A percentile compares a stretch with the other conserved stretches of the same genome.
Evolutionary conservation across 768 basidiomycete species (phyloP).

Genomic region (Termitomyces titanicus): DNA sequence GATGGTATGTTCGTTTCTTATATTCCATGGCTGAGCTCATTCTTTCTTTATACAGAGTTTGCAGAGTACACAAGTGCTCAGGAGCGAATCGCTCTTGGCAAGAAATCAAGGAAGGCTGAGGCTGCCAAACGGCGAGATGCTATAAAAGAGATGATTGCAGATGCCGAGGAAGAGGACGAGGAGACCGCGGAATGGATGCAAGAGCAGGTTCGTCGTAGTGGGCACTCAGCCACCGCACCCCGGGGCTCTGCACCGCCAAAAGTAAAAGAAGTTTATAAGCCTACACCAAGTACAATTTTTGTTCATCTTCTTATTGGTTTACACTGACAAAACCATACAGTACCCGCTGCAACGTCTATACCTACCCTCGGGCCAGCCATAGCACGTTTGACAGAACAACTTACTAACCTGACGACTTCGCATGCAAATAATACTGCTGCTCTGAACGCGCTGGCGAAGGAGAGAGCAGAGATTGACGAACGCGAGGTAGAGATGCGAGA

Average conservation of each 20-base stretch:
- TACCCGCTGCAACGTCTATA: constrained; percentile 60
- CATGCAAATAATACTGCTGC: constrained; percentile 60
- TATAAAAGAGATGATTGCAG: constrained; percentile 79
- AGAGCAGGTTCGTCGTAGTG: constrained; percentile 77
- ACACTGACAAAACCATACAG: constrained; percentile 33
- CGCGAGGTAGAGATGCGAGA: constrained; percentile 73
- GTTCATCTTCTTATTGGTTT: not conserved
- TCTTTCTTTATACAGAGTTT: constrained; percentile 49
- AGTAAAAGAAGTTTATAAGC: constrained; percentile 59
- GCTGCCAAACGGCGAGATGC: constrained; percentile 60
- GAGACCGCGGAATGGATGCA: constrained; percentile 84
- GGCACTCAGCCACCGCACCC: constrained; percentile 41
- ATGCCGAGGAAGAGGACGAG: constrained; percentile 81
- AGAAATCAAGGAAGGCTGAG: constrained; percentile 73
- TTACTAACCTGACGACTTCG: constrained; percentile 61
- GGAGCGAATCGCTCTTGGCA: constrained; percentile 82
- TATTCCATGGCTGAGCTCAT: not conserved
- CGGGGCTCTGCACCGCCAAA: constrained; percentile 27
- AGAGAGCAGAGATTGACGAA: constrained; percentile 58
- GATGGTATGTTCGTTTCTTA: constrained; percentile 55
- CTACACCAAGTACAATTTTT: constrained; percentile 58
- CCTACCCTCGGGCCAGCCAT: constrained; percentile 64
- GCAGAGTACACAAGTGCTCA: constrained; percentile 87
- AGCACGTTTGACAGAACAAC: constrained; percentile 53
- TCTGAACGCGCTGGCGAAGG: constrained; percentile 54